Percentiles rank a stretch among this genome's conserved stretches.
Conservation (phyloP, 192 early-diverging fungal species). For the Umbelopsis vinacea region DNA sequence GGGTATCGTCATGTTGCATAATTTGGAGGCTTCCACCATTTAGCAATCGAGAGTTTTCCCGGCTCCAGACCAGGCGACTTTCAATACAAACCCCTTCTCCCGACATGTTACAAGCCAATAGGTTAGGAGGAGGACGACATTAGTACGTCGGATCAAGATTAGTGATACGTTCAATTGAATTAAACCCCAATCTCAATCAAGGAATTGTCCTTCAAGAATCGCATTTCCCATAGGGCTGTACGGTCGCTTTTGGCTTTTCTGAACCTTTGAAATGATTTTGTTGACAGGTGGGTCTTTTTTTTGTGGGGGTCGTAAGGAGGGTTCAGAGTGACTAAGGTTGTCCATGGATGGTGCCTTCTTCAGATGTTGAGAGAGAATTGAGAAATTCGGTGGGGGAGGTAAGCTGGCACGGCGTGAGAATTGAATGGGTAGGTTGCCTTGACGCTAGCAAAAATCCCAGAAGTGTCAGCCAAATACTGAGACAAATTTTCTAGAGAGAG, state of each 20-base stretch:
- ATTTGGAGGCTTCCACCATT: too few species aligned
- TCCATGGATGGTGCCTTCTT: not conserved
- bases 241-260: not conserved
- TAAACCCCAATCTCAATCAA: not conserved
- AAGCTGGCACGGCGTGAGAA: conserved; percentile 8
- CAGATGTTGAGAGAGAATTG: not conserved
- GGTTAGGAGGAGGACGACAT: too few species aligned
- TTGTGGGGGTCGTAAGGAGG: not conserved
- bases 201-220: conserved; percentile 12
- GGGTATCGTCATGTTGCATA: too few species aligned
- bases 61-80: too few species aligned
- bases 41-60: too few species aligned
- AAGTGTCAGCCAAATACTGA: conserved; percentile 13
- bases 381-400: not conserved
- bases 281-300: conserved; percentile 8
- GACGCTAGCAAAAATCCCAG: not conserved
- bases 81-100: too few species aligned
- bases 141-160: too few species aligned
- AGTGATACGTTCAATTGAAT: too few species aligned
- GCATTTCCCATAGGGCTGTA: conserved; percentile 17
- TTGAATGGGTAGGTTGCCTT: conserved; percentile 16
- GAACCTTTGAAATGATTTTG: not conserved
- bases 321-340: not conserved
- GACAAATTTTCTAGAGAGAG: not conserved
- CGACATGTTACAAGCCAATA: too few species aligned